Evolutionary conservation across 2,329 filamentous ascomycete genomes (phyloP).

Genomic region (Teratosphaeria pseudoeucalypti): DNA sequence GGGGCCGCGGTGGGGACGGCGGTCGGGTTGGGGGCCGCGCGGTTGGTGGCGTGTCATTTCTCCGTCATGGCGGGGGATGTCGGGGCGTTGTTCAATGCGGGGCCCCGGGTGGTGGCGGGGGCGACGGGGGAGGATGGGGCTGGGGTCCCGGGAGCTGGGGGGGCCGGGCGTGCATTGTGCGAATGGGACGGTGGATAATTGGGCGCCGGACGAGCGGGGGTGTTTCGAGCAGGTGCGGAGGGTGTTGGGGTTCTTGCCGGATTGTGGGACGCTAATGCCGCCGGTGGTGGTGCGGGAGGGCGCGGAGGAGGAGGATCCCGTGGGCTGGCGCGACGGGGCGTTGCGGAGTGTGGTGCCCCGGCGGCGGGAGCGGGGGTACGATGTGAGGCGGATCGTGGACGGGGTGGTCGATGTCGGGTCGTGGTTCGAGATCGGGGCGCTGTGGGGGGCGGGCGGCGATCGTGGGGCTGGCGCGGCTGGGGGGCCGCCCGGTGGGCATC

Average conservation of each 20-base stretch:
- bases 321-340: conserved; percentile 38
- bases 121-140: conserved; percentile 56
- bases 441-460: conserved; percentile 56
- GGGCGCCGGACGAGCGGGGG: conserved; percentile 49
- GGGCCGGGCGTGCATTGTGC: conserved; percentile 52
- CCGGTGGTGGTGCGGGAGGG: conserved; percentile 32
- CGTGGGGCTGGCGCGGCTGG: conserved; percentile 48
- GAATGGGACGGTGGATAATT: conserved; percentile 57
- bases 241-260: conserved; percentile 48
- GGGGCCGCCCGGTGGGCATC: conserved; percentile 48
- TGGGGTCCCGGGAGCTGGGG: conserved; percentile 49
- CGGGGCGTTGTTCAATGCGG: conserved; percentile 53
- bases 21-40: conserved; percentile 52
- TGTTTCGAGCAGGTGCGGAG: conserved; percentile 52
- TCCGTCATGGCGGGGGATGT: conserved; percentile 56
- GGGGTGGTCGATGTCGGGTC: conserved; percentile 45
- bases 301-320: conserved; percentile 38
- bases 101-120: conserved; percentile 49
- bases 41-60: conserved; percentile 54
- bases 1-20: conserved; percentile 54
- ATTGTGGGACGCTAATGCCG: conserved; percentile 46
- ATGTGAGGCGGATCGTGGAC: conserved; percentile 46
- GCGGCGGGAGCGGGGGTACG: conserved; percentile 49
- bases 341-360: conserved; percentile 49
- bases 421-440: conserved; percentile 54